phyloP scores from a whole-genome alignment of 2,329 filamentous ascomycete genomes.

The Fusarium sp. region DNA sequence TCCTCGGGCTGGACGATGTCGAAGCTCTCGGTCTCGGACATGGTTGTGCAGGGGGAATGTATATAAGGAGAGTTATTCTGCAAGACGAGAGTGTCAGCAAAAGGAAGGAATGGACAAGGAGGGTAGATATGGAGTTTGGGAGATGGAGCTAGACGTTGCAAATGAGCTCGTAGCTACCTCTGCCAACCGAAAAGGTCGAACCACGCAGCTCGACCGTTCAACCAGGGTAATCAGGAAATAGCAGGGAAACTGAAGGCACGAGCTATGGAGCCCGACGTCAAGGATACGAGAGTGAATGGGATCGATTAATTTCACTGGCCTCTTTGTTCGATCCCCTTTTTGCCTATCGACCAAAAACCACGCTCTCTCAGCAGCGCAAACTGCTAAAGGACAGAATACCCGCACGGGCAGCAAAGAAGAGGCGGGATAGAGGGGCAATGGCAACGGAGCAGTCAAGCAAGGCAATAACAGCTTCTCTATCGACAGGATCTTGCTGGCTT shows the following conservation, averaged over 20 bases:
- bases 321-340: constrained; percentile 29
- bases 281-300: constrained; percentile 23
- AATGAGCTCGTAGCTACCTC: neutral
- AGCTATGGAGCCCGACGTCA: constrained; percentile 13
- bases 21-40: constrained; percentile 62
- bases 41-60: constrained; percentile 40
- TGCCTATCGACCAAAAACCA: constrained; percentile 30
- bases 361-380: constrained; percentile 23
- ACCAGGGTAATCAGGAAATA: constrained; percentile 11
- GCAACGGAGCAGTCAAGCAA: constrained; percentile 21
- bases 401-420: constrained; percentile 15
- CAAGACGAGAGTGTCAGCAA: constrained; percentile 12
- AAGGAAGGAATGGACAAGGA: neutral
- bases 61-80: constrained; percentile 29
- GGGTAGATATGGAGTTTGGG: neutral
- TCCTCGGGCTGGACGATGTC: constrained; percentile 59
- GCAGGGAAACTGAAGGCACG: constrained; percentile 5
- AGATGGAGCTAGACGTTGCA: constrained; percentile 15
- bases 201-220: constrained; percentile 24
- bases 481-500: constrained; percentile 27
- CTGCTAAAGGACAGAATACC: constrained; percentile 5
- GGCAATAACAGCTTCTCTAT: constrained; percentile 24
- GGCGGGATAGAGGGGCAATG: constrained; percentile 26
- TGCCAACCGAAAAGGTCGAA: constrained; percentile 8
- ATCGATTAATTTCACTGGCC: constrained; percentile 34